Percentiles rank a stretch among this genome's conserved stretches.
Evolutionary conservation across 2,329 filamentous ascomycete genomes (phyloP).

Genomic region (Pestalotiopsis sp.): DNA sequence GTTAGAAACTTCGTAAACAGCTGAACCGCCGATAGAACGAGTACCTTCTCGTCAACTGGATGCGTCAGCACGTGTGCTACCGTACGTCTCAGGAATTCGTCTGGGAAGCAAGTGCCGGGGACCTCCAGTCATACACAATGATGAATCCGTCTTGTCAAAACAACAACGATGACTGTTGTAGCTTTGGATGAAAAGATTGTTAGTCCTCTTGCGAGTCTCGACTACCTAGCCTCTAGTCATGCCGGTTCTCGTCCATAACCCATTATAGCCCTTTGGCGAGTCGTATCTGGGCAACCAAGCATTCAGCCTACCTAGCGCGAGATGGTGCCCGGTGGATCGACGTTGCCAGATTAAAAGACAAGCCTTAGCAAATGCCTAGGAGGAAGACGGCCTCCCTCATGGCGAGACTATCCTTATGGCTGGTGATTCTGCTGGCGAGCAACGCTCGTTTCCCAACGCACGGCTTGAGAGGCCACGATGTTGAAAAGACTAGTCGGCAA

Average conservation of each 20-base stretch:
- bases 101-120: no score
- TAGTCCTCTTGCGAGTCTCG: background rate
- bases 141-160: no score
- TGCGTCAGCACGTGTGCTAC: no score
- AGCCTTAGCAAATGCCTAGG: background rate
- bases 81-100: no score
- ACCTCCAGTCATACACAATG: no score
- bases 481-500: background rate
- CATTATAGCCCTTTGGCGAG: background rate
- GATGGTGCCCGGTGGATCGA: background rate
- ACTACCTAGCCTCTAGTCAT: background rate
- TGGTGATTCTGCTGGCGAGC: background rate
- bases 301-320: background rate
- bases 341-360: conserved; percentile 1
- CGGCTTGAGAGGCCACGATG: background rate
- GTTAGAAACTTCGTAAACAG: background rate
- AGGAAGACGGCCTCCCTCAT: background rate
- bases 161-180: no score
- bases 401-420: background rate
- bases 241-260: background rate
- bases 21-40: background rate
- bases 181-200: background rate
- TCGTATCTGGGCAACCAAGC: background rate
- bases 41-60: background rate
- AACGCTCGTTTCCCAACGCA: background rate